Evolutionary conservation across 1,284 basidiomycete species (phyloP).

Genomic region (Sutorius eximius): DNA sequence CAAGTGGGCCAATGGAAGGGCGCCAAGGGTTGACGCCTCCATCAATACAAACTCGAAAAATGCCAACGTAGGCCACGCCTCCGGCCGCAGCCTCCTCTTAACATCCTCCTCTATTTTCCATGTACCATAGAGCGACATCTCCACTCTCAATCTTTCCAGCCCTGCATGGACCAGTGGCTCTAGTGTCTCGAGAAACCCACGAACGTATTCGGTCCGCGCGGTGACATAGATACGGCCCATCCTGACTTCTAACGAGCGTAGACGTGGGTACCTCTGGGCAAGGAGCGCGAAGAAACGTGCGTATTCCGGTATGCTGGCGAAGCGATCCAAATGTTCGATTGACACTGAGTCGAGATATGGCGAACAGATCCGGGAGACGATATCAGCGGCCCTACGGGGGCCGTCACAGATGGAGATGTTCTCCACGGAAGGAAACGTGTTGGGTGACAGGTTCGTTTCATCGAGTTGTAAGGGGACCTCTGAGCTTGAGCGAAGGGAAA

Average conservation of each 20-base stretch:
- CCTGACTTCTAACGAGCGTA: slow-evolving; percentile 6
- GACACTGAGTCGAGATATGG: slow-evolving; percentile 13
- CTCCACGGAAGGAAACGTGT: slow-evolving; percentile 6
- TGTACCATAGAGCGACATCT: slow-evolving; percentile 10
- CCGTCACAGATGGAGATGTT: slow-evolving; percentile 6
- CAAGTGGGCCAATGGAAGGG: background rate
- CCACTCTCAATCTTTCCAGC: slow-evolving; percentile 5
- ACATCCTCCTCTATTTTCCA: slow-evolving; percentile 13
- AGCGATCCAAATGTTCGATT: slow-evolving; percentile 4
- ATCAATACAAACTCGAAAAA: slow-evolving; percentile 16
- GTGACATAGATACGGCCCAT: slow-evolving; percentile 7
- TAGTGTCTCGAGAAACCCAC: slow-evolving; percentile 7
- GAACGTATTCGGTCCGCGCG: slow-evolving; percentile 5
- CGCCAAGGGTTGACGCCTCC: slow-evolving; percentile 5
- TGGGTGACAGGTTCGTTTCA: background rate
- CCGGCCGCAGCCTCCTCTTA: slow-evolving; percentile 4
- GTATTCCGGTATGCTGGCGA: slow-evolving; percentile 6
- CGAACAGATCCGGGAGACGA: slow-evolving; percentile 11
- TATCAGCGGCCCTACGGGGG: slow-evolving; percentile 6
- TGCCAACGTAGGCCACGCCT: slow-evolving; percentile 10
- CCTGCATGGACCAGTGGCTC: slow-evolving; percentile 9
- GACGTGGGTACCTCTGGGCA: slow-evolving; percentile 3
- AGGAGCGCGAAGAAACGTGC: slow-evolving; percentile 1
- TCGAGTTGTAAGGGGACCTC: slow-evolving; percentile 2
- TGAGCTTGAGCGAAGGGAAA: slow-evolving; percentile 2